Percentiles rank a stretch among this genome's conserved stretches.
These are phyloP conservation scores for Aureobasidium uvarum DNA, from an alignment of 2,329 filamentous ascomycete genomes.

Conservation along the genomic window DNA sequence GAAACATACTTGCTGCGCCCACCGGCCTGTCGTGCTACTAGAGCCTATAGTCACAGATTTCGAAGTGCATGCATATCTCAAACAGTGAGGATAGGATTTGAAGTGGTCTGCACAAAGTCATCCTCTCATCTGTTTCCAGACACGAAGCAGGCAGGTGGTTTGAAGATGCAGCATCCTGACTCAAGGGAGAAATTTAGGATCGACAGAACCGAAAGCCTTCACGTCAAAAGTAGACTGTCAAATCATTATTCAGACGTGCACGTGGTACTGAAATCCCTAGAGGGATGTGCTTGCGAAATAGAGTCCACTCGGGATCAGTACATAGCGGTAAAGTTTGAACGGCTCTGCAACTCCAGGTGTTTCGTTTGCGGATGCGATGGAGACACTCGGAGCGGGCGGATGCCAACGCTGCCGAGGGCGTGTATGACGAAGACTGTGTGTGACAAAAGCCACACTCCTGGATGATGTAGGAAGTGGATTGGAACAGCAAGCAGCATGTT, in stretches of 20 bases:
- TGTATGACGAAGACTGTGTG: conserved; percentile 4
- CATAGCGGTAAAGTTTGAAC: conserved; percentile 13
- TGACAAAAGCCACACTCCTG: background rate
- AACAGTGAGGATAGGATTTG: background rate
- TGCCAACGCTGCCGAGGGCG: conserved; percentile 15
- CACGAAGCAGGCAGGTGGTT: background rate
- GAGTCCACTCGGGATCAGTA: background rate
- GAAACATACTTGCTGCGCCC: background rate
- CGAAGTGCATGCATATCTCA: too few relatives aligned
- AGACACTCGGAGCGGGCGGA: conserved; percentile 12
- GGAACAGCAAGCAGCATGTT: background rate
- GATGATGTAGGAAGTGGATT: background rate
- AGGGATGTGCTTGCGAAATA: conserved; percentile 17
- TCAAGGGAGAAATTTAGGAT: background rate
- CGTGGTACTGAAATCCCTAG: conserved; percentile 1
- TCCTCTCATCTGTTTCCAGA: background rate
- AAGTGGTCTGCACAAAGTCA: background rate
- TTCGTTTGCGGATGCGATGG: background rate
- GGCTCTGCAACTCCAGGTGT: conserved; percentile 11
- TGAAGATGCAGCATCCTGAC: background rate
- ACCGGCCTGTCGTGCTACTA: background rate
- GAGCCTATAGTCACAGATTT: too few relatives aligned
- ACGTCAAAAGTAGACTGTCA: background rate
- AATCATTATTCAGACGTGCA: background rate
- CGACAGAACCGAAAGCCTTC: background rate